phyloP scores from a whole-genome alignment of 164 flowering plant genomes.

The Buxus sempervirens region DNA sequence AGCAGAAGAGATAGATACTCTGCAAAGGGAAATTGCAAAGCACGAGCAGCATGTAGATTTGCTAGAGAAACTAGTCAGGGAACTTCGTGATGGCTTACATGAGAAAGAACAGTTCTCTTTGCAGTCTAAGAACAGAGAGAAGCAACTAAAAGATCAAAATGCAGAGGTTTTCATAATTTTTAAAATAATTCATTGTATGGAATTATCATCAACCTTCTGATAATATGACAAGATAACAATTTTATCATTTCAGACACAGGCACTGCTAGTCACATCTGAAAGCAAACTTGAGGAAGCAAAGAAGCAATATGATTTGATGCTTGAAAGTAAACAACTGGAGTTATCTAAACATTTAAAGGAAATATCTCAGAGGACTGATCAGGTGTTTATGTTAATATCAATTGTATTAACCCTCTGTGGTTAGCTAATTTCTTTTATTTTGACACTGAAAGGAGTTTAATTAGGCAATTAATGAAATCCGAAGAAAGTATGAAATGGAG shows the following conservation, averaged over 20 bases:
- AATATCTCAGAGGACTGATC: constrained; percentile 92
- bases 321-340: constrained; percentile 82
- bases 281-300: constrained; percentile 65
- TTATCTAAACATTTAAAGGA: constrained; percentile 91
- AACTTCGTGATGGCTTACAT: constrained; percentile 44
- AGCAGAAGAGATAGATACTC: constrained; percentile 42
- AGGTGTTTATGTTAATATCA: constrained; percentile 38
- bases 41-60: constrained; percentile 39
- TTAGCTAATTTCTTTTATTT: constrained; percentile 2
- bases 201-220: not conserved
- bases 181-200: constrained; percentile 3
- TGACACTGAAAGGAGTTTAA: constrained; percentile 22
- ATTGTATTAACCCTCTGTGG: not conserved
- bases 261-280: constrained; percentile 52
- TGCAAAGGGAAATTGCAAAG: constrained; percentile 47
- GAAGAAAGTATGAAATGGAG: constrained; percentile 83
- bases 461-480: constrained; percentile 93
- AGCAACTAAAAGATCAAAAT: constrained; percentile 57
- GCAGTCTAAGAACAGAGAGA: constrained; percentile 45
- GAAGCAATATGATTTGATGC: constrained; percentile 74
- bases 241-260: constrained; percentile 51
- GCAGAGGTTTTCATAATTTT: constrained; percentile 47
- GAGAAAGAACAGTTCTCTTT: constrained; percentile 60
- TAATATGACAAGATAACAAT: not conserved
- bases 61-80: constrained; percentile 49